Base-by-base conservation (phyloP, 2,329 filamentous ascomycete genomes). In the Westerdykella aurantiaca region DNA sequence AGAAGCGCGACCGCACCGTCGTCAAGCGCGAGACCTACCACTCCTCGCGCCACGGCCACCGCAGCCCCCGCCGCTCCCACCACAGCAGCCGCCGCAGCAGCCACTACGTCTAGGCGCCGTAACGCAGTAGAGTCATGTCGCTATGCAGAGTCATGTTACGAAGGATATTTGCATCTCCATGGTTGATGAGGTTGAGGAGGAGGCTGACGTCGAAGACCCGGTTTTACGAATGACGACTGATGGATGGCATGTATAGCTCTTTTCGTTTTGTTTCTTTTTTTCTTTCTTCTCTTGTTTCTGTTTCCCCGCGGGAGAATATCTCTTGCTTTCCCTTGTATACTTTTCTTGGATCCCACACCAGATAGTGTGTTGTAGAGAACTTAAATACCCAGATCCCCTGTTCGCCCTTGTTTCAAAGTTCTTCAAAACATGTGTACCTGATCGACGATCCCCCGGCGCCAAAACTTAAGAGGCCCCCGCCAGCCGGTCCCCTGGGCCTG, bases 1-100 rank as follows among this genome's bases (percentile, higher is more conserved):
- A 61, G 39, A 56, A 68, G 41, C 66, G 71, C 53, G 72, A 77
- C 53, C 67, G 69, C 43, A 75, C 79, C 55, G 72, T 73, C 52
- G 68, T 75, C 52, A 76, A 77, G 57, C 73, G 74, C 56, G 72
- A 77, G 53, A 72, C 69, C 40, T 60, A 67, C 37, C 71, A 74
- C 54, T 64, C 59, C 46, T 69, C 66, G 18, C 69, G 72, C 43
- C 71, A 71, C 53, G 63, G 68, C 49, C 68, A 69, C 46, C 63
- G 68, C 31, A 48, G 50, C 41, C 63, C 72, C 50, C 58, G 58
- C 49, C 63, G 57, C 47, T 66, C 63, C 34, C 58, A 67, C 57
- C 62, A 66, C 48, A 66, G 63, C 58, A 58, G 58, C 46, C 63
- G 66, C 41, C 43, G 53, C 16, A 35, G 33, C 33, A 66, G 60